phyloP scores from a whole-genome alignment of 306 rosid genomes.

The Sophora flavescens region DNA sequence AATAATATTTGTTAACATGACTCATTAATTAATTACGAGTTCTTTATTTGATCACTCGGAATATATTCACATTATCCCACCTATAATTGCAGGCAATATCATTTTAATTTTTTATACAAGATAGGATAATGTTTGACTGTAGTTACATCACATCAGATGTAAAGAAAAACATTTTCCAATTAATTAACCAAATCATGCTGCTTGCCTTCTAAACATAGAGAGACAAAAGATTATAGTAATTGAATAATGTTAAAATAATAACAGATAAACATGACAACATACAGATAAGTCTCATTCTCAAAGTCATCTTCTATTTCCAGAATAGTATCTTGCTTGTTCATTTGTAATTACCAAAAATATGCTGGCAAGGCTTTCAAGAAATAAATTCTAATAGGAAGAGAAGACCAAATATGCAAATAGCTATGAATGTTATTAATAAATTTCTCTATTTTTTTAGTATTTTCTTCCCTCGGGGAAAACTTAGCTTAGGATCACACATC shows the following conservation, averaged over 20 bases:
- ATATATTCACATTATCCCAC: too few relatives aligned
- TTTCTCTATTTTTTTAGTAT: neutral
- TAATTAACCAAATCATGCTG: slow-evolving; percentile 45
- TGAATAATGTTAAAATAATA: slow-evolving; percentile 21
- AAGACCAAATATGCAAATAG: slow-evolving; percentile 16
- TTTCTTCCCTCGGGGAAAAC: slow-evolving; percentile 26
- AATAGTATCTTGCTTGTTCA: slow-evolving; percentile 27
- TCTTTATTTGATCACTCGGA: neutral
- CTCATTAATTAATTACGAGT: slow-evolving; percentile 23
- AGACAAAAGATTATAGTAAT: slow-evolving; percentile 27
- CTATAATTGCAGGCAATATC: too few relatives aligned
- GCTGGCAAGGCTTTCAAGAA: slow-evolving; percentile 23
- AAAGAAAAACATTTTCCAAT: neutral
- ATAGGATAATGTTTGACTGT: too few relatives aligned
- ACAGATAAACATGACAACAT: slow-evolving; percentile 32
- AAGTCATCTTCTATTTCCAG: slow-evolving; percentile 35
- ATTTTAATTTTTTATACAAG: too few relatives aligned
- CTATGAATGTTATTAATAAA: slow-evolving; percentile 27
- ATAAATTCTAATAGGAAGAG: slow-evolving; percentile 13
- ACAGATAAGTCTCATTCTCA: slow-evolving; percentile 37
- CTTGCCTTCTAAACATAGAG: slow-evolving; percentile 67
- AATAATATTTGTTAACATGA: too few relatives aligned
- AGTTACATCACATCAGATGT: too few relatives aligned
- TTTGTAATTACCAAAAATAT: slow-evolving; percentile 9
- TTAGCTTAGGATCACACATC: slow-evolving; percentile 32